Evolutionary conservation across 345 rosid species (phyloP).

Genomic region (Pugionium cornutum): DNA sequence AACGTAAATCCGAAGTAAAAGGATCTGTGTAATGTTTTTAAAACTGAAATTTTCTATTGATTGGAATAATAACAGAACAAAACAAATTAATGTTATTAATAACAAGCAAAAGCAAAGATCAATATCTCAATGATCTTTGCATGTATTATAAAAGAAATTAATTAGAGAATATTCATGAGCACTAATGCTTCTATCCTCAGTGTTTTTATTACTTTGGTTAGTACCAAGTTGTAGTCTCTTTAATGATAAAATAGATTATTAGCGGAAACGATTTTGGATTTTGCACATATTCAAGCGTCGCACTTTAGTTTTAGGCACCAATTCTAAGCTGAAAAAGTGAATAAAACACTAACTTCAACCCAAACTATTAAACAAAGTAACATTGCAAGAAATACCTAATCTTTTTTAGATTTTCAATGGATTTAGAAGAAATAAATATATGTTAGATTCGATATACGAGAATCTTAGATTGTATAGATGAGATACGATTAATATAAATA

Average conservation of each 20-base stretch:
- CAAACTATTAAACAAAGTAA: neutral
- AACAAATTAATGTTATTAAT: too few relatives aligned
- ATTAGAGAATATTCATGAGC: too few relatives aligned
- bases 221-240: conserved; percentile 19
- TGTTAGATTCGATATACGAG: conserved; percentile 24
- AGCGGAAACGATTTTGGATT: conserved; percentile 34
- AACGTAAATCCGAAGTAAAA: conserved; percentile 23
- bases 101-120: too few relatives aligned
- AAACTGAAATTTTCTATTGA: too few relatives aligned
- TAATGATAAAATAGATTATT: neutral
- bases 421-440: neutral
- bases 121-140: too few relatives aligned
- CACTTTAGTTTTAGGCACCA: conserved; percentile 22
- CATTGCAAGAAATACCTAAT: conserved; percentile 25
- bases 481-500: conserved; percentile 12
- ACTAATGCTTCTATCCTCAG: too few relatives aligned
- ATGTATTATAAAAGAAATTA: too few relatives aligned
- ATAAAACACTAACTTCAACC: conserved; percentile 26
- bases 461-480: conserved; percentile 13
- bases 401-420: neutral
- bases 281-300: conserved; percentile 24
- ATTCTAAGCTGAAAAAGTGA: conserved; percentile 28
- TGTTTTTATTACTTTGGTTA: too few relatives aligned
- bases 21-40: neutral
- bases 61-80: too few relatives aligned